phyloP scores from a whole-genome alignment of 139 green algal species.

The Tetradesmus lagerheimii region DNA sequence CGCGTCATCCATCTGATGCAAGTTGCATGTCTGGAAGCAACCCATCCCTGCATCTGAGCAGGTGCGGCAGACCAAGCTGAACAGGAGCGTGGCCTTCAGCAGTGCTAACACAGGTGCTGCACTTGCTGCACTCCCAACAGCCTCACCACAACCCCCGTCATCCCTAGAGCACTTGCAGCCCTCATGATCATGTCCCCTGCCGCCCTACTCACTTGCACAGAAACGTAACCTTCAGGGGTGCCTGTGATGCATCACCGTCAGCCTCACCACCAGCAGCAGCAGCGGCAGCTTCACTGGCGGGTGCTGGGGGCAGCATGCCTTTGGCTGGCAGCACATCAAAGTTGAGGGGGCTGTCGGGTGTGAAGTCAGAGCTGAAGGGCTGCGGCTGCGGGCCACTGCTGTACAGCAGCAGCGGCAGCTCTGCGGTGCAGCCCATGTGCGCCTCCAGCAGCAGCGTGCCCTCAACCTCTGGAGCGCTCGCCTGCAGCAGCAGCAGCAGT shows the following conservation, averaged over 20 bases:
- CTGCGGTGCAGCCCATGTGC: conserved; percentile 47
- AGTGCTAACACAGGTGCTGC: too few relatives aligned
- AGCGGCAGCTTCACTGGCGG: neutral
- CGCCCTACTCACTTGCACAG: conserved; percentile 25
- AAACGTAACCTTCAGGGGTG: conserved; percentile 37
- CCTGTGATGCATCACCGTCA: neutral
- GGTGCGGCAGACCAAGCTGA: too few relatives aligned
- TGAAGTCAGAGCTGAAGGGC: conserved; percentile 58
- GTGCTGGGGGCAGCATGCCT: conserved; percentile 15
- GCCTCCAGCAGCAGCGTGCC: conserved; percentile 55
- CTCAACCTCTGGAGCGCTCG: conserved; percentile 53
- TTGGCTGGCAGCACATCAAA: conserved; percentile 55
- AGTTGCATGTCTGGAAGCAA: too few relatives aligned
- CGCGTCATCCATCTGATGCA: too few relatives aligned
- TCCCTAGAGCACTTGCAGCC: too few relatives aligned
- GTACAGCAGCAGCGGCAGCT: conserved; percentile 37
- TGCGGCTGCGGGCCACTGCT: conserved; percentile 14
- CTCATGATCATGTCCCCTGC: neutral
- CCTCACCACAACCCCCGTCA: too few relatives aligned
- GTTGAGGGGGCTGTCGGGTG: conserved; percentile 52
- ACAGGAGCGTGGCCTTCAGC: too few relatives aligned
- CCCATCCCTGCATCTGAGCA: too few relatives aligned
- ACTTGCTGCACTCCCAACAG: too few relatives aligned
- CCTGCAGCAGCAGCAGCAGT: conserved; percentile 13
- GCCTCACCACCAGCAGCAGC: neutral